These are phyloP conservation scores for Puccinia novopanici DNA, from an alignment of 1,284 basidiomycete genomes.

Conservation along the genomic window DNA sequence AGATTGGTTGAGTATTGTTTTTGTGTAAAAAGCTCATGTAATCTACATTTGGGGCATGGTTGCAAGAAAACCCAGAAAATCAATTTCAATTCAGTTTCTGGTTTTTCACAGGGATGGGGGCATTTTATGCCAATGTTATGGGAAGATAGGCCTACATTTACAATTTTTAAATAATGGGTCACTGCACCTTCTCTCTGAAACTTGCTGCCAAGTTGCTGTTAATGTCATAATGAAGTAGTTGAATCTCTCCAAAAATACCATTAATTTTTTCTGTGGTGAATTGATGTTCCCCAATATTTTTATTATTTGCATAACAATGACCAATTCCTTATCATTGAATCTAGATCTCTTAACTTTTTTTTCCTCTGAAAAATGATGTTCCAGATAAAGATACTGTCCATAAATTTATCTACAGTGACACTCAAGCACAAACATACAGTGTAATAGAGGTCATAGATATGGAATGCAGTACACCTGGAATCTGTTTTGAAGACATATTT, in stretches of 20 bases:
- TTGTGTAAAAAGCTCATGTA: not conserved
- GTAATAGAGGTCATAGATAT: not conserved
- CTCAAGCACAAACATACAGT: not conserved
- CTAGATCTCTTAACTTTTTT: not conserved
- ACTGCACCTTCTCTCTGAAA: not conserved
- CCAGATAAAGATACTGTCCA: not conserved
- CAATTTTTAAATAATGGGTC: not conserved
- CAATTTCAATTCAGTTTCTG: not conserved
- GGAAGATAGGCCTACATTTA: not conserved
- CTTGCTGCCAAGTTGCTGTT: not conserved
- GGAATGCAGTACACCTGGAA: not conserved
- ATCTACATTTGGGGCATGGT: not conserved
- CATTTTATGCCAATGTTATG: not conserved
- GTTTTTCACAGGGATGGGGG: not conserved
- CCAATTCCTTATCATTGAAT: not conserved
- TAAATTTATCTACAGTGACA: not conserved
- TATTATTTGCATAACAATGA: not conserved
- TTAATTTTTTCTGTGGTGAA: not conserved
- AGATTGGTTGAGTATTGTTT: not conserved
- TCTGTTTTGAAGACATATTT: too few relatives aligned
- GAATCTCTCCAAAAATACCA: too few relatives aligned
- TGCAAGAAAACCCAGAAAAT: not conserved
- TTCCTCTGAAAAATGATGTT: not conserved
- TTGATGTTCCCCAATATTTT: not conserved
- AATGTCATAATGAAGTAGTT: not conserved